Evolutionary conservation across 345 rosid species (phyloP).

Genomic region (Crucihimalaya himalaica): DNA sequence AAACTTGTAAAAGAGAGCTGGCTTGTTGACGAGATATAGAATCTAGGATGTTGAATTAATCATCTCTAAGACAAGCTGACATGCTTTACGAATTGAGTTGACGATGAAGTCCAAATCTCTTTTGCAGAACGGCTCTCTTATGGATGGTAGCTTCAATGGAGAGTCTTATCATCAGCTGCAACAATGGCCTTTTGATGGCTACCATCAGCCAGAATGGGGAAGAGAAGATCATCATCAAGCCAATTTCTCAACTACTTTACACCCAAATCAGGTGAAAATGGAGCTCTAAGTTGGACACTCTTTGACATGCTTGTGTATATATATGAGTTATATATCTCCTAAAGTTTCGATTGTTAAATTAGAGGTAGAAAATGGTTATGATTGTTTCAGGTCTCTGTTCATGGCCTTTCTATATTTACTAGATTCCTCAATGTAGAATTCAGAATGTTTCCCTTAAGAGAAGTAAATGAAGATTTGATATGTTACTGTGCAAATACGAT

Average conservation of each 20-base stretch:
- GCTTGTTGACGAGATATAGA: conserved; percentile 9
- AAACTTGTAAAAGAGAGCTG: conserved; percentile 15
- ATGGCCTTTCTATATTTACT: conserved; percentile 18
- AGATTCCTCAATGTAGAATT: conserved; percentile 11
- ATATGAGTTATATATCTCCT: conserved; percentile 25
- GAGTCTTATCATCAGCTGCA: conserved; percentile 50
- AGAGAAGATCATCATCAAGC: conserved; percentile 54
- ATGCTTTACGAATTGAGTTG: neutral
- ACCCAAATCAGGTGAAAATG: conserved; percentile 59
- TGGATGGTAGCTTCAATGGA: conserved; percentile 58
- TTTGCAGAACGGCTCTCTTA: conserved; percentile 58
- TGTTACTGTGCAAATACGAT: neutral
- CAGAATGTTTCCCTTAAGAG: conserved; percentile 1
- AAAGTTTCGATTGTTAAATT: conserved; percentile 20
- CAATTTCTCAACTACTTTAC: conserved; percentile 52
- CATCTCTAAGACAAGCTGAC: conserved; percentile 1
- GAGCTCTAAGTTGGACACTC: conserved; percentile 47
- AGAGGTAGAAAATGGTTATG: conserved; percentile 22
- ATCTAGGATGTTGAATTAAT: conserved; percentile 11
- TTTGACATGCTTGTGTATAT: conserved; percentile 27
- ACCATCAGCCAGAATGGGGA: conserved; percentile 66
- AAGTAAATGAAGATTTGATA: neutral
- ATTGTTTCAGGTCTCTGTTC: conserved; percentile 6
- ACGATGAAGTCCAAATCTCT: neutral
- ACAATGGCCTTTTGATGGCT: conserved; percentile 59